Evolutionary conservation across 2,329 filamentous ascomycete genomes (phyloP), one percentile per base, ranked within the genome.

Genomic region (Dryadomyces quercus-mongolicae): DNA sequence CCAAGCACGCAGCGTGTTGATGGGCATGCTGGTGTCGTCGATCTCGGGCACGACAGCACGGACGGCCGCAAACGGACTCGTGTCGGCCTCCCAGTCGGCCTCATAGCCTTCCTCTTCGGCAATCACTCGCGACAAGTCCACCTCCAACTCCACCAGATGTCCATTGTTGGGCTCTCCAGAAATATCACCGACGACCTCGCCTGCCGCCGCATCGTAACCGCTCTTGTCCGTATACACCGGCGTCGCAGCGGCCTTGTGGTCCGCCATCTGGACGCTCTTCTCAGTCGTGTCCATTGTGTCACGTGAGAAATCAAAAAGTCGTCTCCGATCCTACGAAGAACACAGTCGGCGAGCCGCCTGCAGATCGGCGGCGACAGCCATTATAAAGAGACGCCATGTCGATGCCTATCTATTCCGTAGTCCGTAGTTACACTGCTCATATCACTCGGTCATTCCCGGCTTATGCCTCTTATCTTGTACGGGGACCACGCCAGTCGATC

Each of bases 1-100:
- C 72, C 72, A 75, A 20, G 67, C 66, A 4, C 69, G 62, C 62
- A 78, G 61, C 55, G 69, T 71, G 64, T 86, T 68, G 45, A 67
- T 61, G 5, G 66, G 64, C 55, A 67, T 66, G n/a, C 38, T 60
- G 1, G 61, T 56, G 40, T 67, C 65, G 54, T 67, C 65, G 4
- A 61, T 63, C 59, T 66, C 64, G 10, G 65, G 64, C 2, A 67
- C 65, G 2, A 66, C 64, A 1, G 65, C 65, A 10, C 65, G 57
- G 15, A 67, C 65, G 5, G 59, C 57, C 16, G 65, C 59, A 53
- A 67, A 68, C 3, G 66, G 66, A 60, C 51, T 66, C 20, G 55
- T 57, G 50, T 57, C 47, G 6, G 40, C 53, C 2, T 52, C 52
- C 56, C 60, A 66, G 57, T 66, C 63, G 34, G 61, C 59, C 46